Conservation (phyloP, 2,329 filamentous ascomycete genomes). For the Calonectria fujianensis region DNA sequence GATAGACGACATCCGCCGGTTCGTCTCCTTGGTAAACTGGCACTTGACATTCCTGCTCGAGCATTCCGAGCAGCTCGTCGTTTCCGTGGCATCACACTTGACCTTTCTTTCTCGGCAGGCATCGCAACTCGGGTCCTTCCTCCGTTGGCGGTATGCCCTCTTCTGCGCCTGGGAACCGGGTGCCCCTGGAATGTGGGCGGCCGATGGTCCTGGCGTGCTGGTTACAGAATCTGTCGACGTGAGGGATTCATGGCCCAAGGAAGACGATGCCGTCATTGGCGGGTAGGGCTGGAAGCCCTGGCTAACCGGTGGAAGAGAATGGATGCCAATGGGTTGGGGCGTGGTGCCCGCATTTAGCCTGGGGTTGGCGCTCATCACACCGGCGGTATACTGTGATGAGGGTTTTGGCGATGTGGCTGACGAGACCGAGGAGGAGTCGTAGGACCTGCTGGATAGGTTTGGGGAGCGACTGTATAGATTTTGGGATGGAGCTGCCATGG, state of each 20-base stretch:
- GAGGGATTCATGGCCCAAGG: conserved; percentile 76
- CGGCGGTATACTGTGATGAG: conserved; percentile 70
- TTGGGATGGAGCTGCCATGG: conserved; percentile 73
- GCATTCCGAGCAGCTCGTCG: conserved; percentile 96
- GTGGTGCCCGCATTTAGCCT: conserved; percentile 69
- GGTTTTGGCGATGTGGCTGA: conserved; percentile 77
- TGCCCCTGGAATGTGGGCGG: conserved; percentile 63
- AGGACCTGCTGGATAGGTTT: conserved; percentile 76
- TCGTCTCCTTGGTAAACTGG: conserved; percentile 99
- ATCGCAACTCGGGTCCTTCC: conserved; percentile 98
- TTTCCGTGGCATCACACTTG: conserved; percentile 97
- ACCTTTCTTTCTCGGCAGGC: conserved; percentile 92
- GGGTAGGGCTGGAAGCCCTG: conserved; percentile 72
- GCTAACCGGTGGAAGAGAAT: conserved; percentile 69
- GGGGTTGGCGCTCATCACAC: conserved; percentile 71
- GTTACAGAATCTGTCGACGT: conserved; percentile 75
- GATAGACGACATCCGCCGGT: conserved; percentile 98
- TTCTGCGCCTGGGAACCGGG: conserved; percentile 82
- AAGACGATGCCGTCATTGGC: conserved; percentile 68
- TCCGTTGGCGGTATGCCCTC: conserved; percentile 92
- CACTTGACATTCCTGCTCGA: conserved; percentile 97
- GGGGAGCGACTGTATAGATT: conserved; percentile 77
- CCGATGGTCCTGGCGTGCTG: conserved; percentile 69
- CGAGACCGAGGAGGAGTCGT: conserved; percentile 79
- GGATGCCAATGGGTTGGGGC: conserved; percentile 73